Conservation (phyloP, 208 protist species). For the Herpetomonas tarakana region DNA sequence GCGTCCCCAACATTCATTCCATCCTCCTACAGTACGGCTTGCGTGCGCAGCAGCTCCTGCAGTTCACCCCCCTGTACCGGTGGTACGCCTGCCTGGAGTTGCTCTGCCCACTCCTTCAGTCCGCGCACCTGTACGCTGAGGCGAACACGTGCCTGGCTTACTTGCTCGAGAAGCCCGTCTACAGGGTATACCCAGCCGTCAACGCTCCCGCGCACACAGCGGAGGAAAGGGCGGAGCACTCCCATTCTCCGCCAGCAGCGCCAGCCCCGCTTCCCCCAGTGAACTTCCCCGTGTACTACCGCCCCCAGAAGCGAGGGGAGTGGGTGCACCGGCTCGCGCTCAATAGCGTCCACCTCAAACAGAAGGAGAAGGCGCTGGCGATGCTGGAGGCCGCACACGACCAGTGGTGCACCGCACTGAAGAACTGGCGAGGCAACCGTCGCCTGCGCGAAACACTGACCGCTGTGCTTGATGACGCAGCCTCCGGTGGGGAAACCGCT, state of each 20-base stretch:
- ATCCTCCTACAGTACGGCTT: slow-evolving; percentile 43
- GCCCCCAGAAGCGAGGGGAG: slow-evolving; percentile 53
- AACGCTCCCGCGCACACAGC: too few relatives aligned
- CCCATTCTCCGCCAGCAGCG: not conserved
- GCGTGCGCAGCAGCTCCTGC: slow-evolving; percentile 55
- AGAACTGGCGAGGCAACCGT: not conserved
- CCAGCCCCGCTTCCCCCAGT: slow-evolving; percentile 1
- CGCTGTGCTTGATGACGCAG: not conserved
- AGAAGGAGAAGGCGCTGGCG: slow-evolving; percentile 38
- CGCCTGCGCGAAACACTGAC: not conserved
- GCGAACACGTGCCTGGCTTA: slow-evolving; percentile 55
- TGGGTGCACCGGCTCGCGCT: slow-evolving; percentile 63
- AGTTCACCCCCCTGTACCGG: slow-evolving; percentile 63
- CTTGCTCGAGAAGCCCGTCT: slow-evolving; percentile 59
- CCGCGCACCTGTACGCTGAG: slow-evolving; percentile 41
- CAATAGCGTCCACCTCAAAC: slow-evolving; percentile 46
- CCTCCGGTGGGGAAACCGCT: too few relatives aligned
- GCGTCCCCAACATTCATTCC: slow-evolving; percentile 6
- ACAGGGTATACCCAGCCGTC: slow-evolving; percentile 11
- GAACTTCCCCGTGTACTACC: slow-evolving; percentile 50
- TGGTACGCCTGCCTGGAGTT: slow-evolving; percentile 72
- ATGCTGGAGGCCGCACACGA: slow-evolving; percentile 46
- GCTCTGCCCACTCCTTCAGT: slow-evolving; percentile 53
- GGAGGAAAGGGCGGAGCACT: too few relatives aligned
- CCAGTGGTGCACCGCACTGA: slow-evolving; percentile 21